These are phyloP conservation scores for Claviceps capensis DNA, from an alignment of 2,329 filamentous ascomycete species.

Conservation along the genomic window DNA sequence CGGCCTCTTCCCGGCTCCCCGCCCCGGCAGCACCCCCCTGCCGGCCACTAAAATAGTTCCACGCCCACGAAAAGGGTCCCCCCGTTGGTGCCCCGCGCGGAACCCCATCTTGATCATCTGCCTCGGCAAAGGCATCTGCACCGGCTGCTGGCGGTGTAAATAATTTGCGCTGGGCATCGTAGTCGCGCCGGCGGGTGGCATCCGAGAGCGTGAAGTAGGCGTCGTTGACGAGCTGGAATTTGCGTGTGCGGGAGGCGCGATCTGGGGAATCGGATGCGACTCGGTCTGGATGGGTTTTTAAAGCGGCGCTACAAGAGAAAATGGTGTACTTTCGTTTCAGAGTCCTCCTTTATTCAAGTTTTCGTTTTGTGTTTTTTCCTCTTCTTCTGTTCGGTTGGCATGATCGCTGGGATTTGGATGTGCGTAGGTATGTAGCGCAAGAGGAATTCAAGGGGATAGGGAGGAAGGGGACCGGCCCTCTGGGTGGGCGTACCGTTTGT, in stretches of 20 bases:
- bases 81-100: constrained; percentile 15
- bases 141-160: constrained; percentile 14
- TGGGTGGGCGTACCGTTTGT: constrained; percentile 55
- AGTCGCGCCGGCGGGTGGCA: constrained; percentile 60
- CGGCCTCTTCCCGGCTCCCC: constrained; percentile 37
- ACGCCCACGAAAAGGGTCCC: constrained; percentile 64
- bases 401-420: not conserved
- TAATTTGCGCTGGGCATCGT: constrained; percentile 51
- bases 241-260: constrained; percentile 64
- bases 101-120: constrained; percentile 22
- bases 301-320: constrained; percentile 47
- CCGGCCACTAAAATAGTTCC: constrained; percentile 41
- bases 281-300: constrained; percentile 89
- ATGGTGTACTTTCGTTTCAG: too few species aligned
- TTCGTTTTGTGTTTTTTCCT: not conserved
- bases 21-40: constrained; percentile 8
- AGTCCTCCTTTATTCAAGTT: not conserved
- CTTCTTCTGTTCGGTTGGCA: not conserved
- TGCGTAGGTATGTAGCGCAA: not conserved
- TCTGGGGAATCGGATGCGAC: constrained; percentile 76
- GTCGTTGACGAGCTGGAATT: constrained; percentile 85
- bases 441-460: not conserved
- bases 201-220: constrained; percentile 90
- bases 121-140: constrained; percentile 29
- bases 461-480: too few species aligned